Base-by-base conservation (phyloP, 768 basidiomycete species). In the Termitomyces sp. region DNA sequence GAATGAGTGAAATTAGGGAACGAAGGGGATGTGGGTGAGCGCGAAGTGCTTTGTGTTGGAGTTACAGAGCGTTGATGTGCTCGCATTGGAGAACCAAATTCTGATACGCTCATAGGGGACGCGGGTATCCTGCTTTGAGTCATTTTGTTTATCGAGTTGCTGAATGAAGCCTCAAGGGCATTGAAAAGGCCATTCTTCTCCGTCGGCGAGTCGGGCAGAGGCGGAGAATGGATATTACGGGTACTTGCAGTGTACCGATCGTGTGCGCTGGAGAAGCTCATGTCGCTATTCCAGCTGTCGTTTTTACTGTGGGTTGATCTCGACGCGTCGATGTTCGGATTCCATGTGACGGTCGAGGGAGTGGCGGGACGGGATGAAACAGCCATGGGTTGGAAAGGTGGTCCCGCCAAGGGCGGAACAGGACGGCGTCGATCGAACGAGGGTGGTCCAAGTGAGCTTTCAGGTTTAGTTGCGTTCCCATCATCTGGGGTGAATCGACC, bases 291-390 rank as follows among this genome's bases (percentile, higher is more conserved):
- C 78, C 82, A 83, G 64, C 86, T 90, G 50, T 80, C 82, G 63
- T 81, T 84, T 62, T 85, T 76, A 58, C 72, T 83, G 63, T 87
- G 86, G 24, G 68, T 71, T 36, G 63, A 30, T 54, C 69, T 42
- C 0, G 41, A 61, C 61, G 65, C 66, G 60, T 73, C 60, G 73
- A 69, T 65, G 68, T 62, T 72, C 24, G 75, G 58, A 54, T 78
- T 83, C 89, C 89, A 91, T n/a, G 83, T 81, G 54, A 90, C 79
- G 68, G 88, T 89, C 1, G 91, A 91, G 37, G 90, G 90, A 11
- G 81, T 83, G 31, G 74, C 72, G 34, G 87, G 86, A 33, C 85
- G 83, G 30, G 90, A 89, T 47, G 84, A 78, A 24, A 81, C 78
- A 7, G 80, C 65, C 74, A 88, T 75, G 6, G 85, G 79, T 70